These are phyloP conservation scores for Coemansia interrupta DNA, from an alignment of 192 early-diverging fungal genomes.

Conservation along the genomic window DNA sequence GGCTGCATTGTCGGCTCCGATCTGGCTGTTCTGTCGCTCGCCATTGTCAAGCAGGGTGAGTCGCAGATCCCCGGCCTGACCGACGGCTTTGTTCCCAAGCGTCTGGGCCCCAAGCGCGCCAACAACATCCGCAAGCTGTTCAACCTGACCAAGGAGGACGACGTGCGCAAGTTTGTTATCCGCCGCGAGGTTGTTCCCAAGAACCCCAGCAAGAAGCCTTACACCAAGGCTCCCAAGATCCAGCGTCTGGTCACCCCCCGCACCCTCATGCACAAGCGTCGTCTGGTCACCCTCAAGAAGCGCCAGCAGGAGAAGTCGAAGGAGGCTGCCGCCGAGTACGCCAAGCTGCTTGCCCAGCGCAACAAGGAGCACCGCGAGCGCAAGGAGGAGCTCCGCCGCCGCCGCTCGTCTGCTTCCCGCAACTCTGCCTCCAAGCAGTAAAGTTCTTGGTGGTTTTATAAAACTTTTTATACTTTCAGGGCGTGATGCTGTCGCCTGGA, in stretches of 20 bases:
- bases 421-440: constrained; percentile 56
- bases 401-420: constrained; percentile 54
- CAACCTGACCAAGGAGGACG: constrained; percentile 95
- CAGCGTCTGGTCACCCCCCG: constrained; percentile 97
- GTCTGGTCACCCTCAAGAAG: constrained; percentile 82
- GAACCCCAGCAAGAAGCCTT: constrained; percentile 85
- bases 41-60: constrained; percentile 97
- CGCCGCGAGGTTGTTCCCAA: constrained; percentile 89
- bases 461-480: constrained; percentile 19
- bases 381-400: constrained; percentile 64
- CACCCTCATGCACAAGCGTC: constrained; percentile 94
- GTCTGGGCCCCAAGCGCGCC: constrained; percentile 98
- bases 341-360: constrained; percentile 83
- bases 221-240: constrained; percentile 94
- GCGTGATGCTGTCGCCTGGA: constrained; percentile 9
- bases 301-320: constrained; percentile 74
- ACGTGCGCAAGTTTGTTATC: constrained; percentile 99
- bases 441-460: constrained; percentile 32
- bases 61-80: constrained; percentile 92
- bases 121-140: constrained; percentile 99
- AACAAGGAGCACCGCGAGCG: constrained; percentile 94
- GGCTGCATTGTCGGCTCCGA: constrained; percentile 97
- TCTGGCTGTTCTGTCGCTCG: constrained; percentile 90
- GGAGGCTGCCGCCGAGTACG: constrained; percentile 68
- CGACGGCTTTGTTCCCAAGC: constrained; percentile 89